Percentiles rank a stretch among this genome's conserved stretches.
phyloP scores from a whole-genome alignment of 2,329 filamentous ascomycete genomes.

The Raffaelea ambrosiae region DNA sequence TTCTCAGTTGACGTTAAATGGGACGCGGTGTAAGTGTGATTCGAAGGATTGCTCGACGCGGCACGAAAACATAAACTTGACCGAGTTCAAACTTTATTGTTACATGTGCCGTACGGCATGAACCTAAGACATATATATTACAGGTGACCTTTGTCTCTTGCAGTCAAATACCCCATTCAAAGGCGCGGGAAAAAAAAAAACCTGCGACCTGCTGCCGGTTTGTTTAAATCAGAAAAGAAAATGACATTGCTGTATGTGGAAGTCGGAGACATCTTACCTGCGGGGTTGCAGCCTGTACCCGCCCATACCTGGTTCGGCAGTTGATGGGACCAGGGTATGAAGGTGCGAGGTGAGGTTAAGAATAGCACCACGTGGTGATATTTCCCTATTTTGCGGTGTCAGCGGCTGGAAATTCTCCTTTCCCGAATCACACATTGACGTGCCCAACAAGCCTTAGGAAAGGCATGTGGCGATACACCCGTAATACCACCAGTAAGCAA shows the following conservation, averaged over 20 bases:
- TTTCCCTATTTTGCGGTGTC: too few species aligned
- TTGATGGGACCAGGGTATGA: not conserved
- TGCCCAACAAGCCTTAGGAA: too few species aligned
- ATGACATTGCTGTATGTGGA: not conserved
- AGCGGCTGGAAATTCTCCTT: too few species aligned
- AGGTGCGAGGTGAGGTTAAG: too few species aligned
- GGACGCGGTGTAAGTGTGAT: too few species aligned
- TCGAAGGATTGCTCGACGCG: not conserved
- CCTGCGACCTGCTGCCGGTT: not conserved
- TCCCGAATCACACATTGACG: too few species aligned
- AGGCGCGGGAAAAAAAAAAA: not conserved
- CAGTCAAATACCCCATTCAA: not conserved
- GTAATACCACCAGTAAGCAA: too few species aligned
- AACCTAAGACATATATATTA: not conserved
- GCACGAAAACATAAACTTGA: not conserved
- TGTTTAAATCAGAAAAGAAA: not conserved
- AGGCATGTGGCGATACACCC: too few species aligned
- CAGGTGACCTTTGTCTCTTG: not conserved
- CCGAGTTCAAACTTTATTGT: not conserved
- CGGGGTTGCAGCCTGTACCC: slow-evolving; percentile 4
- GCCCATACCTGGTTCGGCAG: slow-evolving; percentile 1
- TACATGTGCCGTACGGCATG: not conserved
- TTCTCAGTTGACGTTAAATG: too few species aligned
- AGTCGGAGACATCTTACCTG: slow-evolving; percentile 8
- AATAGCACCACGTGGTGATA: too few species aligned